phyloP scores from a whole-genome alignment of 345 rosid species.

The Aquilaria malaccensis region DNA sequence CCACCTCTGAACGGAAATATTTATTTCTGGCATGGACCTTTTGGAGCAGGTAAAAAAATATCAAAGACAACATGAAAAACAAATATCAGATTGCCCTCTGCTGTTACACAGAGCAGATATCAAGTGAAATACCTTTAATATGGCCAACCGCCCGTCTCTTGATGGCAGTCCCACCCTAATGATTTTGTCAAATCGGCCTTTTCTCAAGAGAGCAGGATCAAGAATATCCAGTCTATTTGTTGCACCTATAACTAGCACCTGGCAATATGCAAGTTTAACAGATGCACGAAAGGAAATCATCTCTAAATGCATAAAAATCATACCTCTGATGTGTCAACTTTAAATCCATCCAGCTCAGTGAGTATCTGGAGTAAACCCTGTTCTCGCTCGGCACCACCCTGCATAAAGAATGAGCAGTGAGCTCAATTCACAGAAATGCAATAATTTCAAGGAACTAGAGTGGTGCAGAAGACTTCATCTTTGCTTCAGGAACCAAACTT shows the following conservation, averaged over 20 bases:
- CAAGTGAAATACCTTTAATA: conserved; percentile 52
- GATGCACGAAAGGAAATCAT: conserved; percentile 11
- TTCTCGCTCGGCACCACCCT: conserved; percentile 99
- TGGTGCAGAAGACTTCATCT: no score
- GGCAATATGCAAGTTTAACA: conserved; percentile 24
- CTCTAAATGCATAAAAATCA: conserved; percentile 11
- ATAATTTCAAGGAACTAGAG: no score
- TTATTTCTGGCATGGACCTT: conserved; percentile 98
- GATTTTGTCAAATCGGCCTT: conserved; percentile 96
- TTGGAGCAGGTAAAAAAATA: conserved; percentile 9
- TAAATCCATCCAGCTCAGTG: conserved; percentile 98
- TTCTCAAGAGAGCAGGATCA: conserved; percentile 93
- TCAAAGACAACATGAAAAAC: conserved; percentile 8
- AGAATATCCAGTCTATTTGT: conserved; percentile 94
- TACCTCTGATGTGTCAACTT: conserved; percentile 85
- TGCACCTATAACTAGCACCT: conserved; percentile 97
- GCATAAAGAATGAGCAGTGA: conserved; percentile 6
- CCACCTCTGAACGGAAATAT: conserved; percentile 71
- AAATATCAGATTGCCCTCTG: conserved; percentile 7
- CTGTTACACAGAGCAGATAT: background rate
- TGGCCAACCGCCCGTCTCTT: conserved; percentile 86
- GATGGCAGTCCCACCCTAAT: conserved; percentile 95
- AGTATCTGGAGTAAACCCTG: conserved; percentile 97
- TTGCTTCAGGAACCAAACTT: no score
- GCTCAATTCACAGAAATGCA: background rate